Base-by-base conservation (phyloP, 2,329 filamentous ascomycete genomes). In the Talaromyces verruculosus region DNA sequence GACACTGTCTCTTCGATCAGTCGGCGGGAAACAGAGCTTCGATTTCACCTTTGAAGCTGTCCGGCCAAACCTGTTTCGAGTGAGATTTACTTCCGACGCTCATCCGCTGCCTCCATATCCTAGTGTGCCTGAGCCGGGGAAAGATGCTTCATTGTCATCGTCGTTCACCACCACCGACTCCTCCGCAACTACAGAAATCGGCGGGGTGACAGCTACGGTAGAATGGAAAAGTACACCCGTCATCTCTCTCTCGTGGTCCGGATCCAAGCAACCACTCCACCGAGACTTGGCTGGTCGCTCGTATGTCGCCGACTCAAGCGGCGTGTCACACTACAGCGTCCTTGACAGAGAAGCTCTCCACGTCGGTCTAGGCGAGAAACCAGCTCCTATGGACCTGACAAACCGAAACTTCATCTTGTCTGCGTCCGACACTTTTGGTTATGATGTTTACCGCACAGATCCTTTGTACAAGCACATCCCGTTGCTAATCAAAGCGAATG, bases 381-480 rank as follows among this genome's bases (percentile, higher is more conserved):
- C 87, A 5, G 89, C 88, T 0, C 89, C 89, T 0, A 91, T 92
- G 88, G 86, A 92, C 71, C 81, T 92, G 0, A 87, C 84, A 0
- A 88, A 87, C 37, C 83, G 89, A 0, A 82, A 85, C 30, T 92
- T 91, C 73, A 83, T 84, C 30, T 80, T 92, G 15, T 87, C 88
- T 0, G 88, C 88, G 1, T 91, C 88, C 0, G 89, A 92, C 74
- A 89, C 85, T 43, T 92, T 92, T 70, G 88, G 89, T 2, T 91
- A 92, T 72, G 89, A 92, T 70, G 85, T 87, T 3, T 87, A 91
- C 72, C 84, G 84, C 10, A 89, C 88, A 2, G 89, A 92, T 73
- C 89, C 89, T 0, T 80, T 91, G 63, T 92, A 92, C 79, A 92
- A 92, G 77, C 88, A 91, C 71, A 90, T 91, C 45, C 90, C 90